A percentile compares a stretch with the other conserved stretches of the same genome.
phyloP scores from a whole-genome alignment of 1,284 basidiomycete genomes.

The Singerocomus rubriflavus region DNA sequence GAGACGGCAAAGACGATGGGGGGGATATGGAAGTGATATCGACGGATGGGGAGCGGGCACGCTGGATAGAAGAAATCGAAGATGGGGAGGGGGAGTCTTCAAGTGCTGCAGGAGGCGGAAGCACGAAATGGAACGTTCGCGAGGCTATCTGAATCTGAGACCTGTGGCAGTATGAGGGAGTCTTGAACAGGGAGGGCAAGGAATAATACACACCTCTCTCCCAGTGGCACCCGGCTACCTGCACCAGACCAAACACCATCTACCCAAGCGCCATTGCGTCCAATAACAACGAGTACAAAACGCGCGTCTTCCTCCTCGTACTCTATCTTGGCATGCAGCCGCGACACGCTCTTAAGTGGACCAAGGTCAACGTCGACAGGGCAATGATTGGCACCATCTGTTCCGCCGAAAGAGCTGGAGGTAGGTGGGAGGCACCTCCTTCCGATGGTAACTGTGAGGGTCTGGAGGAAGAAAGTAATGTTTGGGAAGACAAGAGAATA shows the following conservation, averaged over 20 bases:
- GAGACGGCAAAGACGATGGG: constrained; percentile 73
- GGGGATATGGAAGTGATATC: constrained; percentile 80
- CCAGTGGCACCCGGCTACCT: constrained; percentile 79
- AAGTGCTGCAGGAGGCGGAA: constrained; percentile 70
- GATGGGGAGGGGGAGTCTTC: constrained; percentile 76
- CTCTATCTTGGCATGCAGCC: constrained; percentile 94
- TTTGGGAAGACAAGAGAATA: constrained; percentile 91
- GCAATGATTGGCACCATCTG: constrained; percentile 30
- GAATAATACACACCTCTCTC: constrained; percentile 63
- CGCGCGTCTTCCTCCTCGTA: constrained; percentile 84
- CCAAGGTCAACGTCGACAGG: constrained; percentile 95
- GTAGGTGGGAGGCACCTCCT: constrained; percentile 61
- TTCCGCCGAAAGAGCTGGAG: constrained; percentile 54
- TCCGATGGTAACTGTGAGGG: constrained; percentile 77
- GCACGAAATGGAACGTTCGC: constrained; percentile 94
- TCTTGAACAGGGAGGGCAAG: background rate
- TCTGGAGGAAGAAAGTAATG: constrained; percentile 88
- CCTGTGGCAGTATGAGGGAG: constrained; percentile 42
- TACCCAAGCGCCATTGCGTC: constrained; percentile 97
- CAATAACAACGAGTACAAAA: constrained; percentile 89
- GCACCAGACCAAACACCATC: constrained; percentile 93
- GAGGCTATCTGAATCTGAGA: constrained; percentile 99
- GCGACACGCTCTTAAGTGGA: constrained; percentile 93
- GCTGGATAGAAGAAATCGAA: constrained; percentile 58
- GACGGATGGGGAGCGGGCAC: constrained; percentile 66